Conservation (phyloP, 768 basidiomycete species). For the Trametes villosa region DNA sequence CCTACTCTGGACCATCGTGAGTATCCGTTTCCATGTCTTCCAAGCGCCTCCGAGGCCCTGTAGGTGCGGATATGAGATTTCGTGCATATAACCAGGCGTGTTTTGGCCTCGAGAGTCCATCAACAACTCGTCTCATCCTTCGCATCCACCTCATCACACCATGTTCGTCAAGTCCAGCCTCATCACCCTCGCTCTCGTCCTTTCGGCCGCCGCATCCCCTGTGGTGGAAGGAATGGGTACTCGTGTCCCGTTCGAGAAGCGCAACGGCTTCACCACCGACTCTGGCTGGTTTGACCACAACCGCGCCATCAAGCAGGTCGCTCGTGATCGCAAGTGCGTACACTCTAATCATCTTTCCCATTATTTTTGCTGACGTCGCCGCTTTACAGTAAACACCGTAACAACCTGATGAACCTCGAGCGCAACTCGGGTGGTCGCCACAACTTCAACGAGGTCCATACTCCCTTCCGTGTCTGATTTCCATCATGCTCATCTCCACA, state of each 20-base stretch:
- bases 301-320: constrained; percentile 16
- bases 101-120: not conserved
- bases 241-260: constrained; percentile 20
- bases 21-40: not conserved
- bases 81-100: not conserved
- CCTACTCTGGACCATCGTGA: not conserved
- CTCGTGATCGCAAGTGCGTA: constrained; percentile 26
- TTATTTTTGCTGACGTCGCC: not conserved
- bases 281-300: constrained; percentile 26
- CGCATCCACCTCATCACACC: not conserved
- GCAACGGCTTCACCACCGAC: constrained; percentile 2
- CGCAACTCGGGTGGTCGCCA: constrained; percentile 12
- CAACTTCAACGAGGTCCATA: constrained; percentile 20
- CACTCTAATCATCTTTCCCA: no score
- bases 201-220: constrained; percentile 7
- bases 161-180: constrained; percentile 12
- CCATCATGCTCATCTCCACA: not conserved
- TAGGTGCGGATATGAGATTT: constrained; percentile 2
- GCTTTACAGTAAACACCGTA: constrained; percentile 23
- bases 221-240: not conserved
- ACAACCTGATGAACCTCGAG: constrained; percentile 23
- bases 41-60: no score
- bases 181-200: constrained; percentile 6
- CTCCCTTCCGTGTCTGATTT: no score
- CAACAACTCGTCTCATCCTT: not conserved